Evolutionary conservation across 2,329 filamentous ascomycete species (phyloP).

Genomic region (Cadophora sp.): DNA sequence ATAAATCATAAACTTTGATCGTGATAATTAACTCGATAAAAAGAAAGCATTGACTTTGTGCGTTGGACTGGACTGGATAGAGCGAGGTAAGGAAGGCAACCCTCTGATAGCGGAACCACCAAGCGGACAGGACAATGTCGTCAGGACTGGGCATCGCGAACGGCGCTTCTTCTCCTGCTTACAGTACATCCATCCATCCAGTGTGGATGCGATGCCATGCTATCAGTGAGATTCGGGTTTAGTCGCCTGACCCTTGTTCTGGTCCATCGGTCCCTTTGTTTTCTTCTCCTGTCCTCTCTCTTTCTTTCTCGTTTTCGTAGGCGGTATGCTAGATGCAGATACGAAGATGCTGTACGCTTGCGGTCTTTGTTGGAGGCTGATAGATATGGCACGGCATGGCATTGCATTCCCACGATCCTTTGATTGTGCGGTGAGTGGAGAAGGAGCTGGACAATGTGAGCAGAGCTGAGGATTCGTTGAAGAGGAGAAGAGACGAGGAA

Average conservation of each 20-base stretch:
- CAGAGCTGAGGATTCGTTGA: no score
- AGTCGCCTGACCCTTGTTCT: slow-evolving; percentile 4
- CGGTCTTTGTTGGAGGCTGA: background rate
- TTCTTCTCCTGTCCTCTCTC: background rate
- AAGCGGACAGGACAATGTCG: no score
- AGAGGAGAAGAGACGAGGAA: background rate
- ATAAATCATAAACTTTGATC: background rate
- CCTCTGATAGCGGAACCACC: background rate
- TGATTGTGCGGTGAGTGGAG: background rate
- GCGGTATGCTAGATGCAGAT: background rate
- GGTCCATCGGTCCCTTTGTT: background rate
- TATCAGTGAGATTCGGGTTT: background rate
- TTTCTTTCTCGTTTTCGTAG: background rate
- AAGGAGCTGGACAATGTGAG: background rate
- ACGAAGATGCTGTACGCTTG: slow-evolving; percentile 3
- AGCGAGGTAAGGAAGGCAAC: background rate
- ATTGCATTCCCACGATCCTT: background rate
- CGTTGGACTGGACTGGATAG: no score
- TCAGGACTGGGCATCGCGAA: background rate
- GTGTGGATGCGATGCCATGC: background rate
- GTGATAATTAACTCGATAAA: background rate
- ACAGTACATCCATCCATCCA: no score
- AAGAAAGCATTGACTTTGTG: no score
- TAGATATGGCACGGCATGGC: no score
- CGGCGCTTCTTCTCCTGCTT: background rate